phyloP scores from a whole-genome alignment of 2,329 filamentous ascomycete species.

The Arthrobotrys musiformis region DNA sequence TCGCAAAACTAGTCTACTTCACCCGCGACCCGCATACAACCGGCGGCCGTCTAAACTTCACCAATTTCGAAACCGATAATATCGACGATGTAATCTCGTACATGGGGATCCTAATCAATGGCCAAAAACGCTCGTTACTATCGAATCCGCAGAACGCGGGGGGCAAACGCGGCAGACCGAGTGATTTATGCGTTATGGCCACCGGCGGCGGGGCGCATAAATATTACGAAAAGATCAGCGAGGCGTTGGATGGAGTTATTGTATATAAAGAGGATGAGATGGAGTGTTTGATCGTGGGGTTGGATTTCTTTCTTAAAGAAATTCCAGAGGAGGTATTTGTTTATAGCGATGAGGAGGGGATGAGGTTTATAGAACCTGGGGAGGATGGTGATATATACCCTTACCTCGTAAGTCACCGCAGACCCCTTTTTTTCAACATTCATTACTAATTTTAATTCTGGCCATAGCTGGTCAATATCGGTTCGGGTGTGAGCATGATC shows the following conservation, averaged over 20 bases:
- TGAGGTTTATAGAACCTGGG: constrained; percentile 82
- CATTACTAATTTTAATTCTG: neutral
- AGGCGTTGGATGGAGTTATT: constrained; percentile 80
- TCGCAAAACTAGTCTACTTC: constrained; percentile 98
- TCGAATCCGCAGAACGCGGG: neutral
- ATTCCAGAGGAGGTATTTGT: constrained; percentile 98
- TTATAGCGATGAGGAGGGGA: constrained; percentile 88
- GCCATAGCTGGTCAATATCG: constrained; percentile 84
- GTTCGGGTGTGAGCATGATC: constrained; percentile 95
- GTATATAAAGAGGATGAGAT: constrained; percentile 96
- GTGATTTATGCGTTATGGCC: constrained; percentile 89
- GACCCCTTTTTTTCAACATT: neutral
- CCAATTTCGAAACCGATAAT: constrained; percentile 93
- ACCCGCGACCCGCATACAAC: constrained; percentile 78
- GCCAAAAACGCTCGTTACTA: constrained; percentile 72
- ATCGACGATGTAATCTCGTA: constrained; percentile 95
- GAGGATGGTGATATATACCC: constrained; percentile 81
- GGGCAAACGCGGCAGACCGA: constrained; percentile 74
- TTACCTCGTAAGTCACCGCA: constrained; percentile 70
- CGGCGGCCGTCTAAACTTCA: constrained; percentile 91
- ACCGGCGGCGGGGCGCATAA: constrained; percentile 97
- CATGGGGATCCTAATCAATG: constrained; percentile 79
- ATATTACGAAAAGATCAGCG: constrained; percentile 89
- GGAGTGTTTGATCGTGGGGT: constrained; percentile 95
- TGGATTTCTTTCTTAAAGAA: constrained; percentile 70